Evolutionary conservation across 768 basidiomycete genomes (phyloP), one percentile per base, ranked within the genome.

Genomic region (Agaricus sinodeliciosus): DNA sequence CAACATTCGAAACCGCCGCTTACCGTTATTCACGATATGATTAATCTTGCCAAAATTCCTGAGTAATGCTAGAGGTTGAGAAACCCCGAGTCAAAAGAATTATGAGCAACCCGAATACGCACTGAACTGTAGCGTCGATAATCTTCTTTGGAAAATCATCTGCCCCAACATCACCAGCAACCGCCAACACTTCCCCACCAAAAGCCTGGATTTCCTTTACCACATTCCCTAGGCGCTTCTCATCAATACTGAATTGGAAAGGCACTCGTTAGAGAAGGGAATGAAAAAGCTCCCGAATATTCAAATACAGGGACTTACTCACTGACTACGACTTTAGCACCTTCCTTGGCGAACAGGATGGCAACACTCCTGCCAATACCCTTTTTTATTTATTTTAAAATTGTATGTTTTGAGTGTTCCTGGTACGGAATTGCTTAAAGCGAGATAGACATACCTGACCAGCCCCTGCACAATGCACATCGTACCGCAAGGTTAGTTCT

Each of bases 11-110:
- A 27, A 46, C 19, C 25, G 47, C 12, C 16, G 28, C 72, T 46
- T 26, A 77, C 81, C 84, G 57, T 92, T 92, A 69, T 91, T 91
- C 28, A 92, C 75, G 49, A 92, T 87, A 64, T 92, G 88, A 67
- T 93, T 90, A 46, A 93, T 82, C 63, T 89, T 87, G 22, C 89
- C 90, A 58, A 82, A 92, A 57, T 84, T 82, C 55, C 85, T 90
- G 61, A 27, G 37, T 37, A 11, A 34, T 12, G 16, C 15, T 22
- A 46, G 5, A 34, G 16, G 7, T 35, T 26, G 26, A 22, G 22
- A 9, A 46, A 22, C 35, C 34, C 41, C 3, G 37, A 46, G 36
- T 13, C 34, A n/a, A 28, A 22, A 6, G 46, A 3, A 13, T 6
- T 8, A 5, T 19, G 5, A 36, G 28, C 4, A 51, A 27, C 31